Base-by-base conservation (phyloP, 441 rosid genomes). In the Rhodomyrtus psidioides region DNA sequence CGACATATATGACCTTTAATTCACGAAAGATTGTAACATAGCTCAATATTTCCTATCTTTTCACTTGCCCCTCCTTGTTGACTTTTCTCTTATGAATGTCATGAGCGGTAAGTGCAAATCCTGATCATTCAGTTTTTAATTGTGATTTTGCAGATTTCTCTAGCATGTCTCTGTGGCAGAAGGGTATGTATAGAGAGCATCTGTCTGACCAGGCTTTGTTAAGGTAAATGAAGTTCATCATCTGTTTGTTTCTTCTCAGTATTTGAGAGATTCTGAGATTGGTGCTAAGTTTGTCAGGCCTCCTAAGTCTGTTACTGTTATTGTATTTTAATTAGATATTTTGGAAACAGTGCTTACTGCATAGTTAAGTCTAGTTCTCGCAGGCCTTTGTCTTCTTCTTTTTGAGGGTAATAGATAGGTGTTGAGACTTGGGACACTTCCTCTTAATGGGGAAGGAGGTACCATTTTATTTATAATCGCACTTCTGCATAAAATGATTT, bases 81-180 rank as follows among this genome's bases (percentile, higher is more conserved):
- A 65, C n/a, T 65, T 65, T 65, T 65, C 14, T 65, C 49, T 65
- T 82, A 19, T 26, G 39, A 82, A 83, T 49, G n/a, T 28, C 28
- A 19, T 56, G 44, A 51, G 42, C 55, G 34, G 6, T 27, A 34
- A 51, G 84, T 44, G 53, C 21, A 9, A 39, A 59, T 46, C 79
- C 83, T 74, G 26, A 62, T 53, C 82, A 60, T 62, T 42, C 55
- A 60, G 75, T 85, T 83, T 79, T 85, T 55, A 53, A 83, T 83
- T 75, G 81, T 90, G 88, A 82, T 86, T 51, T 39, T 90, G 91
- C 92, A 93, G 95, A 84, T 53, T 88, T 83, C 81, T 84, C 90
- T 85, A 83, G 53, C 86, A 54, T 82, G 84, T 88, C 92, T 39
- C 83, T 65, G 65, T 85, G 86, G 51, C 84, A 54, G 28, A 83